These are phyloP conservation scores for Penicillium crystallinum DNA, from an alignment of 495 filamentous ascomycete genomes.

Conservation along the genomic window DNA sequence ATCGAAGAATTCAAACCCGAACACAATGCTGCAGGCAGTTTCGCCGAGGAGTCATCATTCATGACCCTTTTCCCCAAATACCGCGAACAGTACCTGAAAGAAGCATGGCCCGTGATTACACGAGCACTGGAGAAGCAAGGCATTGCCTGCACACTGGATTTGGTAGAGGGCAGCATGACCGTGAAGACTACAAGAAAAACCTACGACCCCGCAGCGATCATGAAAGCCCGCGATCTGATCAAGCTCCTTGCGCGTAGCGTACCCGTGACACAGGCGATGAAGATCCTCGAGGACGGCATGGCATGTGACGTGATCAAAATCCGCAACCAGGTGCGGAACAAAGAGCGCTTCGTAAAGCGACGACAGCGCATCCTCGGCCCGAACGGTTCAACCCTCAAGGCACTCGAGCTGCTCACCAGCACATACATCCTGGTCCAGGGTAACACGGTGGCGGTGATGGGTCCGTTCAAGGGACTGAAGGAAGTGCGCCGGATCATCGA, in stretches of 20 bases:
- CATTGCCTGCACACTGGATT: slow-evolving; percentile 84
- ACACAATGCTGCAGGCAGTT: slow-evolving; percentile 80
- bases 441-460: slow-evolving; percentile 92
- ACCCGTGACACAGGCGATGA: slow-evolving; percentile 79
- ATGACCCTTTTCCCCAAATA: slow-evolving; percentile 95
- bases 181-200: slow-evolving; percentile 95
- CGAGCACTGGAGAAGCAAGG: slow-evolving; percentile 73
- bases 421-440: slow-evolving; percentile 96
- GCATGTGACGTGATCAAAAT: slow-evolving; percentile 96
- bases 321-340: slow-evolving; percentile 81
- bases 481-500: slow-evolving; percentile 85
- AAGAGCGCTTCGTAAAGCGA: slow-evolving; percentile 95
- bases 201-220: slow-evolving; percentile 87
- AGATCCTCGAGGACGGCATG: slow-evolving; percentile 86
- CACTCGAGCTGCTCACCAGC: slow-evolving; percentile 87
- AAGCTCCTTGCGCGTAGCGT: slow-evolving; percentile 89
- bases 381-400: slow-evolving; percentile 81
- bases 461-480: slow-evolving; percentile 85
- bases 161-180: slow-evolving; percentile 93
- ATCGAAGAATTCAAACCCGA: slow-evolving; percentile 77
- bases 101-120: slow-evolving; percentile 84
- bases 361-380: slow-evolving; percentile 87
- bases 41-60: slow-evolving; percentile 90
- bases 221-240: slow-evolving; percentile 91
- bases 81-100: slow-evolving; percentile 86